Base-by-base conservation (phyloP, 176 grass and related monocot genomes). In the Musa itinerans region DNA sequence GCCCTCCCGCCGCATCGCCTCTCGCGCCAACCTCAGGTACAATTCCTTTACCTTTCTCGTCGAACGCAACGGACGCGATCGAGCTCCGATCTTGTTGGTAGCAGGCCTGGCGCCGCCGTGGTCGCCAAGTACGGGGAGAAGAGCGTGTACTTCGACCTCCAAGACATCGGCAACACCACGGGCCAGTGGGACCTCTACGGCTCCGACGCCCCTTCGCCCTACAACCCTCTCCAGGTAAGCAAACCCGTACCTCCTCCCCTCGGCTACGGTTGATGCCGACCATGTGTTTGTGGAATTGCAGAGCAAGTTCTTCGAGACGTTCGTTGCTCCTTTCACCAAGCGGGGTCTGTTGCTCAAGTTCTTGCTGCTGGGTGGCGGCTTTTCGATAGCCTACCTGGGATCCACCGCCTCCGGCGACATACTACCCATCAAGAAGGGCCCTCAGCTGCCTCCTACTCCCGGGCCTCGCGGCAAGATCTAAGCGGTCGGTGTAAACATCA, bases 261-360 rank as follows among this genome's bases (percentile, higher is more conserved):
- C 17, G 34, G 20, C 8, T 22, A 50, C 21, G 10, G 20, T 55
- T 69, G 62, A 21, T 21, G 12, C 13, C 15, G 50, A 67, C 56
- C n/a, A 48, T 16, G 25, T 73, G 74, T n/a, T 59, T 10, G 68
- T 54, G 13, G 15, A 50, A 22, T 10, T 75, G 75, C 96, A 99
- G 96, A 94, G 96, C 86, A 99, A 99, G 83, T 99, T 99, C 88
- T 99, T 99, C 17, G 85, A 94, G 86, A 99, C 96, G 10, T 99
- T 99, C 77, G 96, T 86, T 1, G 91, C 54, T 29, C 96, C 96
- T 0, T 99, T 99, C 91, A 89, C 83, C 86, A 99, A 99, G 86
- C 89, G 96, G 10, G 96, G 96, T 0, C 69, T 99, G n/a, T 76
- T 99, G 78, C 95, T 99, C 63, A 99, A 99, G 91, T 92, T 99